These are phyloP conservation scores for Nakaseomyces delphensis DNA, from an alignment of 1,139 yeast genomes.

Conservation along the genomic window DNA sequence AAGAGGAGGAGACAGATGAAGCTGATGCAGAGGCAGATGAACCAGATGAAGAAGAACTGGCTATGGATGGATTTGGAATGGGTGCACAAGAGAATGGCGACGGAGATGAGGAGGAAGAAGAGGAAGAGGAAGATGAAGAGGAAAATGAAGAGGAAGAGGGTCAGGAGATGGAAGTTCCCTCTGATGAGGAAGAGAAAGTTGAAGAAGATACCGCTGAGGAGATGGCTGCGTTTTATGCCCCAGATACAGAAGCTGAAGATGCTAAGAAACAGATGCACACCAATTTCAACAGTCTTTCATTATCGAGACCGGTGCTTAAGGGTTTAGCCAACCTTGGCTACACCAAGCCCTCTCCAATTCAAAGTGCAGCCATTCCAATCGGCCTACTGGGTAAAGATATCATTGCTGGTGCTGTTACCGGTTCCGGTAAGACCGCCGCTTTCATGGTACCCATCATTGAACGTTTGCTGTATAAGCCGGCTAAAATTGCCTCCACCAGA, in stretches of 20 bases:
- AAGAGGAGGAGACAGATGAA: conserved; percentile 28
- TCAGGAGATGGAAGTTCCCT: conserved; percentile 31
- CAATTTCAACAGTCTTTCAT: conserved; percentile 65
- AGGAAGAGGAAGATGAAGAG: conserved; percentile 23
- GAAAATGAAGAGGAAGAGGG: conserved; percentile 30
- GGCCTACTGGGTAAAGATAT: conserved; percentile 88
- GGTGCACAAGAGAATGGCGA: conserved; percentile 37
- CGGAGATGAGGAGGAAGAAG: conserved; percentile 26
- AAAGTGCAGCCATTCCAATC: conserved; percentile 85
- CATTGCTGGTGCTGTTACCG: conserved; percentile 99
- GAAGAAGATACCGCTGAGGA: conserved; percentile 66
- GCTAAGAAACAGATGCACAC: conserved; percentile 42
- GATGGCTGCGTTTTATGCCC: conserved; percentile 58
- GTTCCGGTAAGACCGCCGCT: conserved; percentile 99
- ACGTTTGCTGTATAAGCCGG: conserved; percentile 80
- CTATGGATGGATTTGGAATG: conserved; percentile 70
- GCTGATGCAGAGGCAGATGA: conserved; percentile 31
- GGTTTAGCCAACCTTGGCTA: conserved; percentile 78
- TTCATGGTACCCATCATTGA: conserved; percentile 93
- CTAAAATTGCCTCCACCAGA: conserved; percentile 76
- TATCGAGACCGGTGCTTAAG: conserved; percentile 83
- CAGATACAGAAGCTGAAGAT: conserved; percentile 42
- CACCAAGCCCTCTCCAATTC: conserved; percentile 84
- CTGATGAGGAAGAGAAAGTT: conserved; percentile 30
- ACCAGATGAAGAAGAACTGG: conserved; percentile 47